These are phyloP conservation scores for Colletotrichum horii DNA, from an alignment of 2,329 filamentous ascomycete genomes.

Conservation along the genomic window DNA sequence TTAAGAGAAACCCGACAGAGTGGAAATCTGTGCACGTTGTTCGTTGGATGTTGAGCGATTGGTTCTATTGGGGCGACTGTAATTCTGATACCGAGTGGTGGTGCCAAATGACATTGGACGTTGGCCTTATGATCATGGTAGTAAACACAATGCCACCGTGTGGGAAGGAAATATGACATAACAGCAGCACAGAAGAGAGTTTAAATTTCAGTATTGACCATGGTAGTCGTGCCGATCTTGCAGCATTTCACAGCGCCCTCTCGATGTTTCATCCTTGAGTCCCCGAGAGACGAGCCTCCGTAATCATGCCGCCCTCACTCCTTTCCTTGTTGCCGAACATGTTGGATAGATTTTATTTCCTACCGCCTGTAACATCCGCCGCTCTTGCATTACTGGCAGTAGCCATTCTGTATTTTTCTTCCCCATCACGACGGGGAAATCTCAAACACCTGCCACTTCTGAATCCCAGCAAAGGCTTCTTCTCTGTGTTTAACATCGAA, in stretches of 20 bases:
- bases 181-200: fast-evolving
- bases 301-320: neutral
- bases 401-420: neutral
- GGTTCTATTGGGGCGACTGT: fast-evolving
- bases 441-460: neutral
- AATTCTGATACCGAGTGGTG: neutral
- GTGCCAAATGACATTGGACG: fast-evolving
- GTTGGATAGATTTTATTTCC: neutral
- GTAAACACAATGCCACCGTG: fast-evolving
- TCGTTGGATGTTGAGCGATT: neutral
- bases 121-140: neutral
- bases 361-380: fast-evolving
- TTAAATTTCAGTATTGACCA: neutral
- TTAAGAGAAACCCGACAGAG: neutral
- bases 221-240: fast-evolving
- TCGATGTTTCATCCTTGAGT: neutral
- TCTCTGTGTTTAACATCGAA: neutral
- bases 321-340: neutral
- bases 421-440: neutral
- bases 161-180: neutral
- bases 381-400: neutral
- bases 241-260: neutral
- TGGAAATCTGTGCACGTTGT: neutral
- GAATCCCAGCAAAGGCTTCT: neutral
- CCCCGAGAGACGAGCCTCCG: neutral